Percentiles rank a stretch among this genome's conserved stretches.
These are phyloP conservation scores for Telfairia occidentalis DNA, from an alignment of 331 rosid genomes.

Conservation along the genomic window DNA sequence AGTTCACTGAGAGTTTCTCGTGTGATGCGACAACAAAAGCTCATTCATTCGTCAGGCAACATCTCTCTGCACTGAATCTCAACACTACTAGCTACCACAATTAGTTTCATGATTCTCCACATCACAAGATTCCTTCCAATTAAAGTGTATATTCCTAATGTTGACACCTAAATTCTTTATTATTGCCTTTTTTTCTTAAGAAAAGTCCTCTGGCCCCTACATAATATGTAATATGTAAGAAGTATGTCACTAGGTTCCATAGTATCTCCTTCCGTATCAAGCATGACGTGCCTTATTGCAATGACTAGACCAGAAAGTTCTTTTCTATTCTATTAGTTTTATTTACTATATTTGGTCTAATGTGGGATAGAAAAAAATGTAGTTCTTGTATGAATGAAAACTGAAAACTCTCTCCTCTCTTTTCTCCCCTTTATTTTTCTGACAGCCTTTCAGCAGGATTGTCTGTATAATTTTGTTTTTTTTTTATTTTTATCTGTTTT, in stretches of 20 bases:
- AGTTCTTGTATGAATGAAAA: neutral
- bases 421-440: neutral
- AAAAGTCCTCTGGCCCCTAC: neutral
- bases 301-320: neutral
- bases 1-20: too few relatives aligned
- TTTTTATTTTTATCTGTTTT: slow-evolving; percentile 13
- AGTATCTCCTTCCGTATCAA: neutral
- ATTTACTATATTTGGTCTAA: neutral
- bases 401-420: neutral
- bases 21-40: too few relatives aligned
- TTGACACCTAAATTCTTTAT: neutral
- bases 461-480: neutral
- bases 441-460: neutral
- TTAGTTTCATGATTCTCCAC: neutral
- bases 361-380: neutral
- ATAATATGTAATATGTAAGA: neutral
- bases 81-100: too few relatives aligned
- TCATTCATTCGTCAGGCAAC: too few relatives aligned
- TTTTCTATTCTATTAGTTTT: neutral
- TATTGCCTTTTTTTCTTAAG: neutral
- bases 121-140: neutral
- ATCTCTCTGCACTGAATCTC: too few relatives aligned
- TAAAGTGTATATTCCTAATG: neutral
- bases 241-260: neutral
- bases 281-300: neutral